Evolutionary conservation across 164 flowering plant genomes (phyloP).

Genomic region (Stephania yunnanensis): DNA sequence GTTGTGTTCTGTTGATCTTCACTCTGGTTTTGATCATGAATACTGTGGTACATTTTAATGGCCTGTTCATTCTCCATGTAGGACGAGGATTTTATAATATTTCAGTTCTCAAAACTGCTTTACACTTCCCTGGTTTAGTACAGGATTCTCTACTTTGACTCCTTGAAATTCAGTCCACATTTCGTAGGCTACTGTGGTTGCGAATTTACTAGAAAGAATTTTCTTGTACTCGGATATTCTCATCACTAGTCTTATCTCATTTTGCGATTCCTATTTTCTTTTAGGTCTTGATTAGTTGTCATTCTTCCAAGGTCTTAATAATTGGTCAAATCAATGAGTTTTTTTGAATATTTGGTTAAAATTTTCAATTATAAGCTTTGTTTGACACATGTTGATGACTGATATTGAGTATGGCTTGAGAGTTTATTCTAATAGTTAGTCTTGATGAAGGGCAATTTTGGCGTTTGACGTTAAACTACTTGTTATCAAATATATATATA

Average conservation of each 20-base stretch:
- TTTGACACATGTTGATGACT: not conserved
- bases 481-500: not conserved
- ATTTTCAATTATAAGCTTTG: not conserved
- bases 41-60: not conserved
- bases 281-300: no score
- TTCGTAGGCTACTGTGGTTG: not conserved
- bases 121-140: not conserved
- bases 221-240: not conserved
- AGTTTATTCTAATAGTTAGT: not conserved
- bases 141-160: not conserved
- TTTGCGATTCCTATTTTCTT: no score
- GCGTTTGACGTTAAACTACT: not conserved
- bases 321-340: not conserved
- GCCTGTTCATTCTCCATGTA: not conserved
- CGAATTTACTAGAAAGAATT: not conserved
- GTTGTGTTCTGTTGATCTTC: not conserved
- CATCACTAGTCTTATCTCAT: not conserved
- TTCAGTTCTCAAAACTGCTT: not conserved
- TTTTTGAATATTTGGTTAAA: not conserved
- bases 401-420: not conserved
- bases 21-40: not conserved
- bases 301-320: not conserved
- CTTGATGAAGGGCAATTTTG: not conserved
- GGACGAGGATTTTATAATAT: not conserved
- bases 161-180: not conserved